These are phyloP conservation scores for Populus alba DNA, from an alignment of 345 rosid genomes.

Conservation along the genomic window DNA sequence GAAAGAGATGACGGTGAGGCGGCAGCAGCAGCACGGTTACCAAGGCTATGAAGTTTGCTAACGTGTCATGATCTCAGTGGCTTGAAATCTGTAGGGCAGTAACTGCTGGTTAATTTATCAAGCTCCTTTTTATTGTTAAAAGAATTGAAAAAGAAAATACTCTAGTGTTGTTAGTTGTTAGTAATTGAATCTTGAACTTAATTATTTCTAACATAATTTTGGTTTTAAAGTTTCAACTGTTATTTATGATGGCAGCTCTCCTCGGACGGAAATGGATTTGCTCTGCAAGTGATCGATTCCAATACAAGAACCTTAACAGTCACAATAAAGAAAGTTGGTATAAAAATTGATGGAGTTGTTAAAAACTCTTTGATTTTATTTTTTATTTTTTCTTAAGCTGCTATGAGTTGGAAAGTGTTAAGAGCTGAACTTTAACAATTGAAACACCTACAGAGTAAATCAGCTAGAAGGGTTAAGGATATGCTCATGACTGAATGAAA, in stretches of 20 bases:
- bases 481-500: too few species aligned
- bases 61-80: slow-evolving; percentile 17
- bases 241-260: neutral
- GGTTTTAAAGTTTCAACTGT: neutral
- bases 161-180: neutral
- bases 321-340: too few species aligned
- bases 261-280: neutral
- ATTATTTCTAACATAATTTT: neutral
- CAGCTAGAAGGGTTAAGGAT: too few species aligned
- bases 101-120: neutral
- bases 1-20: slow-evolving; percentile 42
- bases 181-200: neutral
- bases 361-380: too few species aligned
- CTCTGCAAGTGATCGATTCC: neutral
- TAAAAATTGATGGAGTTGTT: too few species aligned
- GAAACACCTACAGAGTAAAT: too few species aligned
- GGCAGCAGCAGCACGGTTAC: slow-evolving; percentile 22
- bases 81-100: neutral
- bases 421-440: too few species aligned
- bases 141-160: neutral
- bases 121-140: neutral
- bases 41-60: slow-evolving; percentile 46
- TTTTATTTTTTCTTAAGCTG: too few species aligned
- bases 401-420: too few species aligned
- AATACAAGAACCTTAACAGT: too few species aligned